Evolutionary conservation across 352 stramenopile genomes (phyloP), one percentile per base, ranked within the genome.

Genomic region (Pythium graminicola): DNA sequence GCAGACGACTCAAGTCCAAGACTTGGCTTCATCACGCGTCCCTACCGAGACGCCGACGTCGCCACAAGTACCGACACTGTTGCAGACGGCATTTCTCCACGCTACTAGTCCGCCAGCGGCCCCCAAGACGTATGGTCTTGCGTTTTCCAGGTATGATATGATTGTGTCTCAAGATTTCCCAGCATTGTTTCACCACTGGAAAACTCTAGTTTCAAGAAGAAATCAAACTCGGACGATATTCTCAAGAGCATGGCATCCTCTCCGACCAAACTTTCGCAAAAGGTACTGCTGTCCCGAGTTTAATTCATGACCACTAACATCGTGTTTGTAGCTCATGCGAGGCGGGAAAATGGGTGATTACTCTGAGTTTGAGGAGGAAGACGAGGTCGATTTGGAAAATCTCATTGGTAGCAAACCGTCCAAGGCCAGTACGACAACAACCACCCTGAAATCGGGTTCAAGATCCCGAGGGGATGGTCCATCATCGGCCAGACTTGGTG

Each of bases 281-380:
- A 86, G 73, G 74, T 85, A 48, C 46, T 16, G 9, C 19, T 16
- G 10, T 7, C n/a, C 9, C 4, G 6, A 24, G 36, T 7, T 19
- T 16, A 11, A 16, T 7, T 19, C 35, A 28, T 16, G 6, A 35
- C 16, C n/a, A 1, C 4, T 53, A 7, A 19, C 43, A 17, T 39
- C 47, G 10, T 20, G 40, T 23, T 4, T 47, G 20, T 31, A 86
- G 77, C 54, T 88, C 13, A 74, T 92, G 39, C 76, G 79, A n/a
- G 76, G 78, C 8, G 74, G 68, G 20, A 88, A 80, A 50, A 82
- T 89, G 58, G 67, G 70, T 48, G 81, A 89, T 43, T 85, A 86
- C 57, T 89, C 73, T 4, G 76, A 89, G 58, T 89, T 89, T 46
- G 75, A 92, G 40, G 78, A 89, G 36, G 81, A 91, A 42, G 77